phyloP scores from a whole-genome alignment of 257 asterid species.

The Perilla frutescens region DNA sequence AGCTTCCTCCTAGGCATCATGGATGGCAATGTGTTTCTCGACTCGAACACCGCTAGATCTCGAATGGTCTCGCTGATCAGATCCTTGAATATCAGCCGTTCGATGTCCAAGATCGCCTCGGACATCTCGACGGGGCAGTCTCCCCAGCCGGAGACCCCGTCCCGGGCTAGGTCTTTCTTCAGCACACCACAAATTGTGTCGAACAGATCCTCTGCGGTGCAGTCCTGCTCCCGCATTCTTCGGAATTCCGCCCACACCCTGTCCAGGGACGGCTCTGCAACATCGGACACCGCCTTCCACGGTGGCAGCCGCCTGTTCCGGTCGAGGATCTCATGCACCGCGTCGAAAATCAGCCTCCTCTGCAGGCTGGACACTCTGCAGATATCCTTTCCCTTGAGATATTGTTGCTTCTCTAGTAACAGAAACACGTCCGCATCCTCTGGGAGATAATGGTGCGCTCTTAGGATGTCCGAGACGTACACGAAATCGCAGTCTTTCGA shows the following conservation, averaged over 20 bases:
- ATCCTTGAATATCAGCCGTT: conserved; percentile 85
- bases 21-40: conserved; percentile 40
- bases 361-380: conserved; percentile 60
- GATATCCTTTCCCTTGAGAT: conserved; percentile 63
- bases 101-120: conserved; percentile 75
- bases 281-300: conserved; percentile 57
- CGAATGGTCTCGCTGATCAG: conserved; percentile 68
- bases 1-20: conserved; percentile 69
- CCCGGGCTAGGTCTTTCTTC: conserved; percentile 73
- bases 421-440: conserved; percentile 64
- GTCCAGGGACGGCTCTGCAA: conserved; percentile 42
- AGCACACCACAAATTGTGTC: conserved; percentile 71
- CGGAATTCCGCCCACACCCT: conserved; percentile 69
- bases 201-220: conserved; percentile 52
- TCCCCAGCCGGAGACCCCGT: conserved; percentile 69
- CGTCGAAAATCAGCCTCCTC: conserved; percentile 73
- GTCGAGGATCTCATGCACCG: conserved; percentile 68
- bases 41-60: conserved; percentile 64
- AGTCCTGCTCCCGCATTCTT: conserved; percentile 54
- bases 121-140: conserved; percentile 76
- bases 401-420: conserved; percentile 78
- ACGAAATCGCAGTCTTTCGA: conserved; percentile 57
- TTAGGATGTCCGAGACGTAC: conserved; percentile 68
- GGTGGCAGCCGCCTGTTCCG: conserved; percentile 72
- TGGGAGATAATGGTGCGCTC: conserved; percentile 62